These are phyloP conservation scores for Medakamo hakoo DNA, from an alignment of 139 green algal genomes.

Conservation along the genomic window DNA sequence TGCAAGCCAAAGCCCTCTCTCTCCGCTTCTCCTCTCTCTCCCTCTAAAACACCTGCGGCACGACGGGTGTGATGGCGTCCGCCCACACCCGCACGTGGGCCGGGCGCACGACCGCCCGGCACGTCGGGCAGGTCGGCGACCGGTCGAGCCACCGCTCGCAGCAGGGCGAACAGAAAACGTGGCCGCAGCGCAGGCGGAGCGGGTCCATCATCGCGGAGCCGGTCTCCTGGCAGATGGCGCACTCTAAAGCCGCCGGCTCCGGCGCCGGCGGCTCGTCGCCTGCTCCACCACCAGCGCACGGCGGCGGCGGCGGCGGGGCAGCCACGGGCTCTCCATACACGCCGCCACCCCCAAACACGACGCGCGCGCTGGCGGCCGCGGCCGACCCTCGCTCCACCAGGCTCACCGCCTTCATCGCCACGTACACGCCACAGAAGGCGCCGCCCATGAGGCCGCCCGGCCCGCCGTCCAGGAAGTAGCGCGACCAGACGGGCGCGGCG, in stretches of 20 bases:
- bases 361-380: too few relatives aligned
- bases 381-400: background rate
- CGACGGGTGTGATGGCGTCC: background rate
- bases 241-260: constrained; percentile 11
- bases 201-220: constrained; percentile 20
- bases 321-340: too few relatives aligned
- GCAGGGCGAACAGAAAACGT: constrained; percentile 70
- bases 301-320: too few relatives aligned
- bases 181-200: constrained; percentile 39
- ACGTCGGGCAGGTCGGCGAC: constrained; percentile 67
- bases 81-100: too few relatives aligned
- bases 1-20: too few relatives aligned
- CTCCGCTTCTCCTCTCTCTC: too few relatives aligned
- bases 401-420: background rate
- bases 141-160: constrained; percentile 59
- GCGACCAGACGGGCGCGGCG: background rate
- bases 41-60: background rate
- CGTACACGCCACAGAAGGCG: background rate
- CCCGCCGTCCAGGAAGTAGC: background rate
- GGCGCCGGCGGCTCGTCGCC: too few relatives aligned
- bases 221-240: constrained; percentile 69
- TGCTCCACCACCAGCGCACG: too few relatives aligned
- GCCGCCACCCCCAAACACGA: too few relatives aligned
- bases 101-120: constrained; percentile 31
- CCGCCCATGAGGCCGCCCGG: background rate